A percentile compares a stretch with the other conserved stretches of the same genome.
Evolutionary conservation across 768 basidiomycete species (phyloP).

Genomic region (Russula virescens): DNA sequence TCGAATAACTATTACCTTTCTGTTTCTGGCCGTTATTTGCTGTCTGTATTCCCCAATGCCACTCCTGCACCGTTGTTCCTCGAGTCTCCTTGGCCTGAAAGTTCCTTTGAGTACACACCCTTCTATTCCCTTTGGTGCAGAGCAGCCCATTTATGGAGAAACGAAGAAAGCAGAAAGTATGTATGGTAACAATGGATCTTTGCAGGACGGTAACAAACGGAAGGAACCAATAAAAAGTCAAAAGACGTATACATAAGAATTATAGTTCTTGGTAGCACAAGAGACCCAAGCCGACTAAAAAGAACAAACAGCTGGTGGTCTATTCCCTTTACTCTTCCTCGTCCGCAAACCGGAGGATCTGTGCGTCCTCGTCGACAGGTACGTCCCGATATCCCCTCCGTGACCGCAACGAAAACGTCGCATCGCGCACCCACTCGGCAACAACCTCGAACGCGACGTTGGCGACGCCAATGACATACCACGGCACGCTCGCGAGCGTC

Average conservation of each 20-base stretch:
- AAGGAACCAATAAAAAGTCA: neutral
- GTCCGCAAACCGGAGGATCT: conserved; percentile 79
- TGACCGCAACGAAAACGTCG: conserved; percentile 37
- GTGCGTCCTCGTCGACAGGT: conserved; percentile 84
- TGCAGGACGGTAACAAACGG: neutral
- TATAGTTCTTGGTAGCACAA: neutral
- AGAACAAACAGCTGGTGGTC: neutral
- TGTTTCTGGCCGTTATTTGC: neutral
- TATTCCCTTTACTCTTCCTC: conserved; percentile 38
- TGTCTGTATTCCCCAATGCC: neutral
- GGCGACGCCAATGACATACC: conserved; percentile 76
- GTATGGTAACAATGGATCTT: neutral
- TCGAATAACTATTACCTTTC: conserved; percentile 43
- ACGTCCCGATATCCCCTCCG: conserved; percentile 65
- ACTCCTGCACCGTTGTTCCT: too few relatives aligned
- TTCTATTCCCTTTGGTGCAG: neutral
- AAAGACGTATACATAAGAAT: neutral
- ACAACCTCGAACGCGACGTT: conserved; percentile 70
- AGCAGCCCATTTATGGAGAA: neutral
- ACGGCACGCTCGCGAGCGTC: conserved; percentile 83
- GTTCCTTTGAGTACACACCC: too few relatives aligned
- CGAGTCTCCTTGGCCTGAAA: too few relatives aligned
- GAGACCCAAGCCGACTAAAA: neutral
- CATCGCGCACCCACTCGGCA: conserved; percentile 40
- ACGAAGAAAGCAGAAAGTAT: neutral